A percentile compares a stretch with the other conserved stretches of the same genome.
Conservation (phyloP, 352 stramenopile genomes). For the Phytophthora pluvialis region DNA sequence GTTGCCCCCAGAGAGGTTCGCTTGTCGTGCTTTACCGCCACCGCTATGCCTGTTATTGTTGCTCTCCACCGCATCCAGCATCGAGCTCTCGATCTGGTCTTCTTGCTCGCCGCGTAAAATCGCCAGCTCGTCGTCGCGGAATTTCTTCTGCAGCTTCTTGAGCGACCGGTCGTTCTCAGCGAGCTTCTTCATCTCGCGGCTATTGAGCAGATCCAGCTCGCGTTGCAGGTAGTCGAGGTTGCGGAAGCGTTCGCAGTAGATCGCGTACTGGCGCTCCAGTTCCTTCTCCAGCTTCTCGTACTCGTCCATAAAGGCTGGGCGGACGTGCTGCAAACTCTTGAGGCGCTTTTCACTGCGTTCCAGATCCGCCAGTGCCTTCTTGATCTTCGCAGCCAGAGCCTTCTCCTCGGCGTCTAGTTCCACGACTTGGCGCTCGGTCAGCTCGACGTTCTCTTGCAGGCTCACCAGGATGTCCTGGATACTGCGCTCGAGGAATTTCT, state of each 20-base stretch:
- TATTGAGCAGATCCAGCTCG: constrained; percentile 92
- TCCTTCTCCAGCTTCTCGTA: constrained; percentile 98
- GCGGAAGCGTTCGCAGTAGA: constrained; percentile 94
- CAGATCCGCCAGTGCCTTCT: constrained; percentile 94
- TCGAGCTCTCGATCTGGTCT: constrained; percentile 70
- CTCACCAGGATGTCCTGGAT: constrained; percentile 75
- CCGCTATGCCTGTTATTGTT: constrained; percentile 46
- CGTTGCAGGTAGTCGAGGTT: constrained; percentile 97
- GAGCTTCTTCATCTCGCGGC: constrained; percentile 86
- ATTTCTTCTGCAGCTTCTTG: constrained; percentile 94
- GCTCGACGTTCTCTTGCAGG: constrained; percentile 89
- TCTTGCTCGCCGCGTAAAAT: constrained; percentile 91
- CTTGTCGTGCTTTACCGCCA: constrained; percentile 42
- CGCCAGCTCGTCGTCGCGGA: constrained; percentile 91
- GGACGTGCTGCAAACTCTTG: constrained; percentile 91
- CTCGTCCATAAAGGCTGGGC: constrained; percentile 97
- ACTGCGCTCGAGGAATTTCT: constrained; percentile 89
- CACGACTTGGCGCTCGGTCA: constrained; percentile 88
- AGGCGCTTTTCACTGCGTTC: constrained; percentile 96
- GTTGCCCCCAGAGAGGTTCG: constrained; percentile 43
- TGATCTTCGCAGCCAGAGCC: constrained; percentile 92
- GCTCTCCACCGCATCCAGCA: constrained; percentile 52
- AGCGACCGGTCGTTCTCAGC: constrained; percentile 89
- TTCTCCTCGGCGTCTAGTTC: constrained; percentile 94
- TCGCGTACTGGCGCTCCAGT: constrained; percentile 94